These are phyloP conservation scores for Alternaria arbusti DNA, from an alignment of 2,329 filamentous ascomycete genomes.

Conservation along the genomic window DNA sequence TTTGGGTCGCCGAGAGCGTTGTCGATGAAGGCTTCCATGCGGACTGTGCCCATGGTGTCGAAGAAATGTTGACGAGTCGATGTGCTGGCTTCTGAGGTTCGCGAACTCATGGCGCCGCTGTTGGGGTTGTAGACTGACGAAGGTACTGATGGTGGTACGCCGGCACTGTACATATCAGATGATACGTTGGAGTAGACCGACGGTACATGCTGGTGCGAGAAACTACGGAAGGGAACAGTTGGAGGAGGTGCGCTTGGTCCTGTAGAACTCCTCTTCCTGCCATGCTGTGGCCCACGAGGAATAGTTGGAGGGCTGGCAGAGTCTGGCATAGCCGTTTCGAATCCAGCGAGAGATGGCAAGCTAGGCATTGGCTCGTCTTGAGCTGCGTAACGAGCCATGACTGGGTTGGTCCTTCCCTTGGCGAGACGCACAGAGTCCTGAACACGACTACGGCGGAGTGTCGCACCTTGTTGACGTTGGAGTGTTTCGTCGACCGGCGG, in stretches of 20 bases:
- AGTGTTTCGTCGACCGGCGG: constrained; percentile 44
- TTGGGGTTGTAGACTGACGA: constrained; percentile 50
- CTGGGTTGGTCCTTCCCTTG: constrained; percentile 66
- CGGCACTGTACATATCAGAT: constrained; percentile 45
- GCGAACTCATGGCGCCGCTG: constrained; percentile 55
- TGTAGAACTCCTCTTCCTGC: constrained; percentile 88
- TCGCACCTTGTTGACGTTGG: constrained; percentile 43
- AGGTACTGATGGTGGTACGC: constrained; percentile 43
- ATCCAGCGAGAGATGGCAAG: constrained; percentile 33
- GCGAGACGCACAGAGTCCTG: constrained; percentile 89
- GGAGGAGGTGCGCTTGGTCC: constrained; percentile 75
- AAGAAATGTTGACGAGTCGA: constrained; percentile 69
- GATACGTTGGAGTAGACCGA: constrained; percentile 49
- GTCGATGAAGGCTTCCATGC: constrained; percentile 96
- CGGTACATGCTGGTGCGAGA: constrained; percentile 62
- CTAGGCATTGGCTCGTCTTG: constrained; percentile 41
- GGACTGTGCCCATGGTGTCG: constrained; percentile 83
- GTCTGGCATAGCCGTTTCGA: constrained; percentile 59
- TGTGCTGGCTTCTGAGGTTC: constrained; percentile 59
- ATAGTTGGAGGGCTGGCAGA: constrained; percentile 75
- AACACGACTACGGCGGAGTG: constrained; percentile 65
- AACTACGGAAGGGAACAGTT: constrained; percentile 74
- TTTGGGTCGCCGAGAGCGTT: constrained; percentile 43
- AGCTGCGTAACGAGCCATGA: constrained; percentile 43
- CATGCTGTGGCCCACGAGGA: constrained; percentile 73